Conservation (phyloP, 495 filamentous ascomycete species). For the Talaromyces adpressus region DNA sequence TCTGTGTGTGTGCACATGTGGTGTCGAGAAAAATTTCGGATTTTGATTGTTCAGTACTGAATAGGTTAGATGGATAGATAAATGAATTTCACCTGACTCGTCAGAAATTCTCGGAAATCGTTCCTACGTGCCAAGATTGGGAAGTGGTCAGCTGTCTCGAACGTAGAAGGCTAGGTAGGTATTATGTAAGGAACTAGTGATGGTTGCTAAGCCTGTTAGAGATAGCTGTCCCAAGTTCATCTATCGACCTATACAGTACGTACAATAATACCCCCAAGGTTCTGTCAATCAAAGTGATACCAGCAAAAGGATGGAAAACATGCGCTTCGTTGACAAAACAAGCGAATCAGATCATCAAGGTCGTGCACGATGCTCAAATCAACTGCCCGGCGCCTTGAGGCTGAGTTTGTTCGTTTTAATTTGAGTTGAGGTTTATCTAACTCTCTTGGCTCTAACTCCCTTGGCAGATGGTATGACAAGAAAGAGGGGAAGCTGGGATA, state of each 20-base stretch:
- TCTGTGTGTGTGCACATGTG: background rate
- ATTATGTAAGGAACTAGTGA: background rate
- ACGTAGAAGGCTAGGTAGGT: background rate
- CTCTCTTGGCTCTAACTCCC: too few species aligned
- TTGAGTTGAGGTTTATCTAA: too few species aligned
- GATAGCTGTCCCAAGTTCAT: background rate
- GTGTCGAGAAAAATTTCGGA: background rate
- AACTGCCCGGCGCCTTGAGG: too few species aligned
- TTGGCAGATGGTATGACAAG: too few species aligned
- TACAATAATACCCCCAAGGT: background rate
- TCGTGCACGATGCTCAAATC: background rate
- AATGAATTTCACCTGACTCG: background rate
- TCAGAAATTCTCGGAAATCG: background rate
- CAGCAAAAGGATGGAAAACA: too few species aligned
- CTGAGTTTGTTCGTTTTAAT: too few species aligned
- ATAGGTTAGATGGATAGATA: background rate
- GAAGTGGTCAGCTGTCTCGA: background rate
- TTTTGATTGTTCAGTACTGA: background rate
- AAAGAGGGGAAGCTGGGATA: background rate
- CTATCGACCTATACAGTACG: background rate
- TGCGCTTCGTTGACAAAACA: background rate
- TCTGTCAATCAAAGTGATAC: too few species aligned
- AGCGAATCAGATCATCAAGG: background rate
- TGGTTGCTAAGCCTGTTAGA: background rate
- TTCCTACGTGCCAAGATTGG: background rate